Conservation (phyloP, 1,139 yeast genomes). For the Hansenula sp. region DNA sequence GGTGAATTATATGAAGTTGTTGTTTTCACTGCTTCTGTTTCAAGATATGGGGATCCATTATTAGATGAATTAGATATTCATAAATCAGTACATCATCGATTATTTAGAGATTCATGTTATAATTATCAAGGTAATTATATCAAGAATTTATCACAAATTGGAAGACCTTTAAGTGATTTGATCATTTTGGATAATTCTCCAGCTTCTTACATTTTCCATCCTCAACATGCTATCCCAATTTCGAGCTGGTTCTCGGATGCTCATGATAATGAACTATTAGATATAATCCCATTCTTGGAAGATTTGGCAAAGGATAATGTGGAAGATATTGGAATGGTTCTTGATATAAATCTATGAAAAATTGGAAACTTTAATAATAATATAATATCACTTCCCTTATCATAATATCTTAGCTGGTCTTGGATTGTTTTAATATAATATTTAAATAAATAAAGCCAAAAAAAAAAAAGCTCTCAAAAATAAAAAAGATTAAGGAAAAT, state of each 20-base stretch:
- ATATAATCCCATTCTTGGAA: slow-evolving; percentile 84
- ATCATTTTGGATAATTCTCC: slow-evolving; percentile 97
- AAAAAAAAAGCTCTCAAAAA: no score
- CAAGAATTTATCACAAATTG: slow-evolving; percentile 88
- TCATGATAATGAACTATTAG: slow-evolving; percentile 92
- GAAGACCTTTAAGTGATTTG: slow-evolving; percentile 81
- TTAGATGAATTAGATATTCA: slow-evolving; percentile 79
- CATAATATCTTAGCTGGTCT: slow-evolving; percentile 1
- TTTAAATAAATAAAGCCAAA: no score
- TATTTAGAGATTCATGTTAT: slow-evolving; percentile 83
- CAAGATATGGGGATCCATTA: slow-evolving; percentile 93
- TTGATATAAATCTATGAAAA: slow-evolving; percentile 68
- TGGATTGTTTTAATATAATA: background rate
- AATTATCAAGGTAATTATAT: slow-evolving; percentile 89
- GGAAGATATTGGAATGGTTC: slow-evolving; percentile 77
- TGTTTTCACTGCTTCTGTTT: slow-evolving; percentile 93
- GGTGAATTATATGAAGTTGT: slow-evolving; percentile 92
- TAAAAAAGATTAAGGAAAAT: no score
- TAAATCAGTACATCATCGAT: slow-evolving; percentile 79
- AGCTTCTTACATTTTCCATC: slow-evolving; percentile 94
- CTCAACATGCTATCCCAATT: slow-evolving; percentile 97
- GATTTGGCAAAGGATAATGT: slow-evolving; percentile 68
- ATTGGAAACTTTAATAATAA: no score
- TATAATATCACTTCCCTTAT: background rate
- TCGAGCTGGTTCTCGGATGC: slow-evolving; percentile 98